These are phyloP conservation scores for Solanum hybrid DNA, from an alignment of 305 asterid species.

Conservation along the genomic window DNA sequence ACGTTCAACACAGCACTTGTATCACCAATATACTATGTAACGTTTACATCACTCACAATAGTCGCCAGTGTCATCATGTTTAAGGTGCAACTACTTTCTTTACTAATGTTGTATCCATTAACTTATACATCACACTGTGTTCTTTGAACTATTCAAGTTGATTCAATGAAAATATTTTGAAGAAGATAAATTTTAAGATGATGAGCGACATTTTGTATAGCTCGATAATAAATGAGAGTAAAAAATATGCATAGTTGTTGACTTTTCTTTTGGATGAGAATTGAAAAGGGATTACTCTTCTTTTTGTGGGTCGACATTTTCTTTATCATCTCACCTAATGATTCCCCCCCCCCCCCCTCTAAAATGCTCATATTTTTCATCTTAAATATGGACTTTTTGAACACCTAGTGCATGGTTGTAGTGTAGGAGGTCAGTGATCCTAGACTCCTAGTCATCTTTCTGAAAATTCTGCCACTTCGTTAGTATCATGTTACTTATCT, in stretches of 20 bases:
- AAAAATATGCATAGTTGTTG: neutral
- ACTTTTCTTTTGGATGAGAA: neutral
- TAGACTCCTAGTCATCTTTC: neutral
- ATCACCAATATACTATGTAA: conserved; percentile 27
- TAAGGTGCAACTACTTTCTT: conserved; percentile 12
- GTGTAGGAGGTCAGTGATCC: neutral
- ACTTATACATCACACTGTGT: neutral
- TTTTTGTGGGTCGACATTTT: neutral
- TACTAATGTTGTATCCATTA: neutral
- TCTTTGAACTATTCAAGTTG: neutral
- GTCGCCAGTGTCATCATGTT: conserved; percentile 28
- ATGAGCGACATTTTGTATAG: neutral
- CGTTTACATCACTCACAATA: conserved; percentile 23
- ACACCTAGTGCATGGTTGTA: neutral
- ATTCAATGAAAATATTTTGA: neutral
- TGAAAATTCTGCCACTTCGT: neutral
- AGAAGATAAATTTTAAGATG: neutral
- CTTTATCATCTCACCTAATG: neutral
- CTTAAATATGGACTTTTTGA: neutral
- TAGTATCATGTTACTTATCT: neutral
- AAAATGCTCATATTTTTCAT: neutral
- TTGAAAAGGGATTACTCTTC: neutral
- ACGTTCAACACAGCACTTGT: conserved; percentile 25
- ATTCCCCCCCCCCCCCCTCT: no score
- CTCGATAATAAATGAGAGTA: neutral